These are phyloP conservation scores for Hypoxylon sp. DNA, from an alignment of 2,329 filamentous ascomycete species.

Conservation along the genomic window DNA sequence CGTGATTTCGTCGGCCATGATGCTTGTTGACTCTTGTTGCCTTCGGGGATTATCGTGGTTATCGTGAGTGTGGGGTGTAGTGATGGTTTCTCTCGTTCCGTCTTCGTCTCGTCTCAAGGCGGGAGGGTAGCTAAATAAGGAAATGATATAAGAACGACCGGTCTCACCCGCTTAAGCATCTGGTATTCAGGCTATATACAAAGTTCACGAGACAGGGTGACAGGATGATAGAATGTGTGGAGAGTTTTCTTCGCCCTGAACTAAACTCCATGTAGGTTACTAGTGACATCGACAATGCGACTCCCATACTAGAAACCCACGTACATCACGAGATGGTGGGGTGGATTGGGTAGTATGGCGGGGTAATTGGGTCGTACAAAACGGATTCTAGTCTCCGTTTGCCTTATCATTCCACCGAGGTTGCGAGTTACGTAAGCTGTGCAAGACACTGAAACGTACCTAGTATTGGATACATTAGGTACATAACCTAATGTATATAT, in stretches of 20 bases:
- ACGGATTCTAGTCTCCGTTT: slow-evolving; percentile 37
- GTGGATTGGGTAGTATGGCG: slow-evolving; percentile 30
- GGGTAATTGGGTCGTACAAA: slow-evolving; percentile 34
- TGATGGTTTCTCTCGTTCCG: slow-evolving; percentile 3
- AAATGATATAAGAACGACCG: slow-evolving; percentile 11
- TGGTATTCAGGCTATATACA: slow-evolving; percentile 44
- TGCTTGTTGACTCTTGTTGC: slow-evolving; percentile 15
- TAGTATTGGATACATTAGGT: too few species aligned
- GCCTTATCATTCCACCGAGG: slow-evolving; percentile 36
- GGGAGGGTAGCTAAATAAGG: slow-evolving; percentile 31
- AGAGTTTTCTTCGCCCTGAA: slow-evolving; percentile 15
- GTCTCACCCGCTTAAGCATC: slow-evolving; percentile 18
- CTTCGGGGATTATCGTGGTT: slow-evolving; percentile 1
- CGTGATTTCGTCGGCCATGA: slow-evolving; percentile 59
- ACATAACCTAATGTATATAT: too few species aligned
- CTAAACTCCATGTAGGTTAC: neutral
- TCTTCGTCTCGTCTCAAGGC: slow-evolving; percentile 19
- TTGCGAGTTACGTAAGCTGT: neutral
- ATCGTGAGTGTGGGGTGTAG: slow-evolving; percentile 9
- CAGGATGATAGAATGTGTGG: slow-evolving; percentile 29
- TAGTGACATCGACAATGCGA: slow-evolving; percentile 4
- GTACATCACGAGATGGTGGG: slow-evolving; percentile 36
- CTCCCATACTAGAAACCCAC: slow-evolving; percentile 6
- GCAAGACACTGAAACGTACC: neutral
- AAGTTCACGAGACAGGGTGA: slow-evolving; percentile 34